Percentiles rank a stretch among this genome's conserved stretches.
Evolutionary conservation across 1,284 basidiomycete genomes (phyloP).

Genomic region (Laetiporus sulphureus): DNA sequence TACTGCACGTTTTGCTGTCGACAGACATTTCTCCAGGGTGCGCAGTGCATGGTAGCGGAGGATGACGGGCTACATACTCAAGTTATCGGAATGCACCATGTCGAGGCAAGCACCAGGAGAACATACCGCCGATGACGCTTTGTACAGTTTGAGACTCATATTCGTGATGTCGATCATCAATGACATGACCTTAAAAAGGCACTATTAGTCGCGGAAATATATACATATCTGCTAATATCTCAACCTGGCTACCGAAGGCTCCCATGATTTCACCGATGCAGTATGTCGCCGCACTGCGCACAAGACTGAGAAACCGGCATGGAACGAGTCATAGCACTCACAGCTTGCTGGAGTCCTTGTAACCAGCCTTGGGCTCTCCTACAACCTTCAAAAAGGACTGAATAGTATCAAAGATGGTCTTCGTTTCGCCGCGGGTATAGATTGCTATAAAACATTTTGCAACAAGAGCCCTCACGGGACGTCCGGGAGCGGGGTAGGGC

Average conservation of each 20-base stretch:
- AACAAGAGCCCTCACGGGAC: conserved; percentile 76
- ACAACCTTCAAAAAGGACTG: conserved; percentile 72
- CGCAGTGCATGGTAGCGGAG: conserved; percentile 80
- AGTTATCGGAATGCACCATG: conserved; percentile 71
- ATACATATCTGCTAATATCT: too few relatives aligned
- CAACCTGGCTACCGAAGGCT: conserved; percentile 75
- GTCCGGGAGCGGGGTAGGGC: conserved; percentile 73
- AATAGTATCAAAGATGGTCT: conserved; percentile 84
- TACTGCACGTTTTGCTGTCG: conserved; percentile 76
- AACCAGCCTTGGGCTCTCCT: conserved; percentile 60
- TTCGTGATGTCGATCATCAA: conserved; percentile 82
- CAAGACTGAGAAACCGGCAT: background rate
- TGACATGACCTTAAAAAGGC: conserved; percentile 80
- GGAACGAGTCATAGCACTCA: conserved; percentile 31
- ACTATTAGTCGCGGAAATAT: too few relatives aligned
- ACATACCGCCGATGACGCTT: conserved; percentile 59
- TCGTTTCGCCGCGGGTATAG: conserved; percentile 80
- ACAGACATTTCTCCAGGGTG: conserved; percentile 72
- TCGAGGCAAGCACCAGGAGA: too few relatives aligned
- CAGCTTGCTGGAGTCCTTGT: conserved; percentile 63
- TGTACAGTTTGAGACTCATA: conserved; percentile 59
- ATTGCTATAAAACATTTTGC: conserved; percentile 73
- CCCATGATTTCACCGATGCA: conserved; percentile 87
- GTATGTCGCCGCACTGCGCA: conserved; percentile 67
- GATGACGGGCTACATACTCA: conserved; percentile 53